Percentiles rank a stretch among this genome's conserved stretches.
phyloP scores from a whole-genome alignment of 352 stramenopile species.

The Aphanomyces invadans region DNA sequence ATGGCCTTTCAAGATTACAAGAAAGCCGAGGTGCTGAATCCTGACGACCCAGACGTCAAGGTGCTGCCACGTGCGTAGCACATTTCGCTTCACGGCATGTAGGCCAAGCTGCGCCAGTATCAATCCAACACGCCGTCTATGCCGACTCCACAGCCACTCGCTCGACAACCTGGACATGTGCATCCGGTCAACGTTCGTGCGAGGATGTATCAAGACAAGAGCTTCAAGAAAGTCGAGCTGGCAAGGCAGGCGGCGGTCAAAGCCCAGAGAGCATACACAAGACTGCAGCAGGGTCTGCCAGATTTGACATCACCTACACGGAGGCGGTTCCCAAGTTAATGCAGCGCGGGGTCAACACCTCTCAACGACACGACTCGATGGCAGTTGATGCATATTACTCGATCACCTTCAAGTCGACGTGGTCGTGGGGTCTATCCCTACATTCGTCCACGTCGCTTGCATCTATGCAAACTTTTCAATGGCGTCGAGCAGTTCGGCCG shows the following conservation, averaged over 20 bases:
- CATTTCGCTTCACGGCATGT: too few relatives aligned
- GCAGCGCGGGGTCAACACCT: too few relatives aligned
- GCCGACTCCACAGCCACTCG: background rate
- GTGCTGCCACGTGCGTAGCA: too few relatives aligned
- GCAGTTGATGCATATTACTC: background rate
- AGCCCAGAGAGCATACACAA: background rate
- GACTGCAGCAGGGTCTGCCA: background rate
- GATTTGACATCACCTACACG: background rate
- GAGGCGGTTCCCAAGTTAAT: background rate
- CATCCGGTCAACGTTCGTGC: background rate
- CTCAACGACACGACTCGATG: too few relatives aligned
- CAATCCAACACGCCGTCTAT: background rate
- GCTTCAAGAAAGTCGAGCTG: background rate
- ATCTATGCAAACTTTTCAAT: slow-evolving; percentile 59
- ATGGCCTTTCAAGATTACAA: slow-evolving; percentile 23
- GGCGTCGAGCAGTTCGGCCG: slow-evolving; percentile 87
- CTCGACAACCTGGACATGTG: background rate
- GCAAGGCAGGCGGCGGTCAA: background rate
- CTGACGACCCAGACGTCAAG: slow-evolving; percentile 49
- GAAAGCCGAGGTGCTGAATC: slow-evolving; percentile 38
- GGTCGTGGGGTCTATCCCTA: background rate
- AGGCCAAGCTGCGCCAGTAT: slow-evolving; percentile 19
- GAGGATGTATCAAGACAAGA: background rate
- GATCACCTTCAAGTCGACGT: background rate
- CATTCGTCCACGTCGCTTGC: too few relatives aligned